phyloP scores from a whole-genome alignment of 208 protist species.

The Phytomonas sp. region DNA sequence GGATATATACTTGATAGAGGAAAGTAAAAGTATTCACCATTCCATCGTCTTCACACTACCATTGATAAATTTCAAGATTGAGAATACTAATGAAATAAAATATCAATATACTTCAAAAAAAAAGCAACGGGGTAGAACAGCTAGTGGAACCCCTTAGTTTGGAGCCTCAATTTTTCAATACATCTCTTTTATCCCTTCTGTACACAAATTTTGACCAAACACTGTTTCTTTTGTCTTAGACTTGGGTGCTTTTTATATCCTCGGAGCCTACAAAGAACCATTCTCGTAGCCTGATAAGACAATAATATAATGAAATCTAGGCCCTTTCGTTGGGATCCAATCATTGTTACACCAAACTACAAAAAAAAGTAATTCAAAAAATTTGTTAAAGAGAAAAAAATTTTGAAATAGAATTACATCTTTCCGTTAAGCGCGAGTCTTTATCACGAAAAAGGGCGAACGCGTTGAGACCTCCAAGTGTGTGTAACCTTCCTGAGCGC shows the following conservation, averaged over 20 bases:
- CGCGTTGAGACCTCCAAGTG: neutral
- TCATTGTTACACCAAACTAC: neutral
- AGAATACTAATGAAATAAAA: neutral
- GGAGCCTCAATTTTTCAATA: neutral
- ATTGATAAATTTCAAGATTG: neutral
- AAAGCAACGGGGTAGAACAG: conserved; percentile 8
- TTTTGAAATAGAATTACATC: neutral
- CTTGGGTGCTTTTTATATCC: neutral
- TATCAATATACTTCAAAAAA: neutral
- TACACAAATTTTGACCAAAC: neutral
- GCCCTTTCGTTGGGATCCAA: neutral
- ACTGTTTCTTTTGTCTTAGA: neutral
- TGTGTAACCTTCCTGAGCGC: neutral
- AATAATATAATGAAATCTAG: neutral
- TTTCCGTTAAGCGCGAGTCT: neutral
- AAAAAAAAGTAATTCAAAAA: neutral
- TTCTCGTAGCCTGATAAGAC: neutral
- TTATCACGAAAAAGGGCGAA: too few relatives aligned
- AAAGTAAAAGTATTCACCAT: conserved; percentile 5
- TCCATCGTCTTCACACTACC: neutral
- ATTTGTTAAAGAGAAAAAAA: neutral
- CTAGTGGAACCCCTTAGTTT: neutral
- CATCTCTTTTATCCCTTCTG: neutral
- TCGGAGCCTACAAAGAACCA: neutral
- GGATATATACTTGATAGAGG: conserved; percentile 5